Conservation (phyloP, 352 stramenopile genomes). For the Aphanomyces invadans region DNA sequence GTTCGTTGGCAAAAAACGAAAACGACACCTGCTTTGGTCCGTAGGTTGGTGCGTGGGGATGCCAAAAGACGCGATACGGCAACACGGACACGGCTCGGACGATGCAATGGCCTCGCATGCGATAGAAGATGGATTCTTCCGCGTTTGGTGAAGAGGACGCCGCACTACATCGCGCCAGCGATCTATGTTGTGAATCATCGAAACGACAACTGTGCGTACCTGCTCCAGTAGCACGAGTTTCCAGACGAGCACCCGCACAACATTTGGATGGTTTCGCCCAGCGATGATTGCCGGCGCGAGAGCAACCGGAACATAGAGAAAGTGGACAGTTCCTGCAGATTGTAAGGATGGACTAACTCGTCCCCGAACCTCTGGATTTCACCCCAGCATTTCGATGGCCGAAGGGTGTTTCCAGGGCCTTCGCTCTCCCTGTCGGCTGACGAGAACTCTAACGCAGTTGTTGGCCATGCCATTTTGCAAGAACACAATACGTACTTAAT, state of each 20-base stretch:
- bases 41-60: slow-evolving; percentile 63
- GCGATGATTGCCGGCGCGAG: slow-evolving; percentile 17
- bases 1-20: slow-evolving; percentile 40
- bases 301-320: slow-evolving; percentile 32
- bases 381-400: slow-evolving; percentile 20
- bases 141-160: slow-evolving; percentile 49
- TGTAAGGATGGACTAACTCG: slow-evolving; percentile 31
- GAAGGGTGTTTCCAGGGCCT: slow-evolving; percentile 28
- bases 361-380: slow-evolving; percentile 26
- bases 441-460: slow-evolving; percentile 37
- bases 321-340: slow-evolving; percentile 32
- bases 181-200: no score
- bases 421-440: slow-evolving; percentile 48
- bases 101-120: slow-evolving; percentile 35
- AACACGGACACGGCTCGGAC: slow-evolving; percentile 46
- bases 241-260: slow-evolving; percentile 49
- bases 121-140: slow-evolving; percentile 62
- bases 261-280: slow-evolving; percentile 33
- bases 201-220: no score
- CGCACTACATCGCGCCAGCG: slow-evolving; percentile 42
- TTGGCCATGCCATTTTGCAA: background rate
- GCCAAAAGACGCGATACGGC: slow-evolving; percentile 72
- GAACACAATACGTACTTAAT: background rate
- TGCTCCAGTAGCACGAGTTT: slow-evolving; percentile 71
- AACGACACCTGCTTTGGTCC: slow-evolving; percentile 50